These are phyloP conservation scores for Conidiobolus incongruus DNA, from an alignment of 371 early-diverging fungal species.

Conservation along the genomic window DNA sequence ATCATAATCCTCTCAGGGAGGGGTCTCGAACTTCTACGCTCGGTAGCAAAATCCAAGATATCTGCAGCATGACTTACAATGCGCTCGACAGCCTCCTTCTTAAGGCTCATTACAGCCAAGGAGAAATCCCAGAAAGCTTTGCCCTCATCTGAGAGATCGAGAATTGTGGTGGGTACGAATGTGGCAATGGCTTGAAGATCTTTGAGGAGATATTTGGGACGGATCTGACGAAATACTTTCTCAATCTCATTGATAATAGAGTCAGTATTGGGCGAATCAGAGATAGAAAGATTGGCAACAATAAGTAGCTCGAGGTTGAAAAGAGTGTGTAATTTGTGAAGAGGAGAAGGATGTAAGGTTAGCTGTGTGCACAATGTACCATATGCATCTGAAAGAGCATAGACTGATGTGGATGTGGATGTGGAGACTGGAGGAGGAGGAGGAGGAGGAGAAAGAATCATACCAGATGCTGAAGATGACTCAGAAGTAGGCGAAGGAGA, in stretches of 20 bases:
- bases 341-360: conserved; percentile 11
- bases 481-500: not conserved
- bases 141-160: conserved; percentile 16
- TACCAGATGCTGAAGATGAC: not conserved
- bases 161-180: conserved; percentile 12
- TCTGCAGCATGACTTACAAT: conserved; percentile 10
- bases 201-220: conserved; percentile 12
- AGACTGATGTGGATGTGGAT: conserved; percentile 2
- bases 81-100: conserved; percentile 13
- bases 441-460: too few relatives aligned
- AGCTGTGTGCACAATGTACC: conserved; percentile 10
- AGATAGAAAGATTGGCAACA: conserved; percentile 9
- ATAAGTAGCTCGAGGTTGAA: conserved; percentile 14
- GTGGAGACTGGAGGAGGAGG: not conserved
- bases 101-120: conserved; percentile 13
- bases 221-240: conserved; percentile 10
- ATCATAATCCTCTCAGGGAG: not conserved
- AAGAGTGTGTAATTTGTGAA: conserved; percentile 13
- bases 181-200: conserved; percentile 16
- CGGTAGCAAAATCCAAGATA: conserved; percentile 9
- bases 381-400: conserved; percentile 10
- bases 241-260: conserved; percentile 18
- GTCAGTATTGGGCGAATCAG: conserved; percentile 14
- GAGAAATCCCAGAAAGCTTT: conserved; percentile 18
- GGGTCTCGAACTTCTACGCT: not conserved